phyloP scores from a whole-genome alignment of 2,329 filamentous ascomycete species.

The Botrytis hyacinthi region DNA sequence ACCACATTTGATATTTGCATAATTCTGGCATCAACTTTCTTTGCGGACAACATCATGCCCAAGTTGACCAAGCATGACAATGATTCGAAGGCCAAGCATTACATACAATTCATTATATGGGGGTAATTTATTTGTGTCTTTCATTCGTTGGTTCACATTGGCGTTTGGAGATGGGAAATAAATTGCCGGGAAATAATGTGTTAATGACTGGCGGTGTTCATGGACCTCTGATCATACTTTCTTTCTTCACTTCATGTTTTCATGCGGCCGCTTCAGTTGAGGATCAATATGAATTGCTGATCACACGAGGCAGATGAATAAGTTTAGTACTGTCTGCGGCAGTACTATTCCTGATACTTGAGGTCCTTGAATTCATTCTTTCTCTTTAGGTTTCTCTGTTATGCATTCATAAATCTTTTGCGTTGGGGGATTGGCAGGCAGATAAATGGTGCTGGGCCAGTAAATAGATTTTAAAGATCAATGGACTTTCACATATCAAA shows the following conservation, averaged over 20 bases:
- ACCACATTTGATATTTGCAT: not conserved
- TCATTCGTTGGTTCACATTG: conserved; percentile 18
- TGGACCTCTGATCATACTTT: not conserved
- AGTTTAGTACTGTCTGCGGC: not conserved
- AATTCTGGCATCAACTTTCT: not conserved
- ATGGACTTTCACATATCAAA: not conserved
- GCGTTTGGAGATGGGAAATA: conserved; percentile 19
- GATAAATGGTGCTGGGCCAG: not conserved
- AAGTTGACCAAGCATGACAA: not conserved
- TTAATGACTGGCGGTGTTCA: conserved; percentile 9
- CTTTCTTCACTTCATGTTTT: not conserved
- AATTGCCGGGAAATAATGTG: conserved; percentile 6
- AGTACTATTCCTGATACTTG: not conserved
- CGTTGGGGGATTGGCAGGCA: not conserved
- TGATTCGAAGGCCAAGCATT: not conserved
- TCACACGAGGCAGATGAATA: not conserved
- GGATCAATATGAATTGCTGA: not conserved
- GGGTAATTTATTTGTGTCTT: conserved; percentile 13
- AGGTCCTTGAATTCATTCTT: conserved; percentile 6
- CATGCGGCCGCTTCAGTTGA: not conserved
- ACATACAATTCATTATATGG: conserved; percentile 17
- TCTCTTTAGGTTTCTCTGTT: not conserved
- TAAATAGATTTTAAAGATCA: conserved; percentile 8
- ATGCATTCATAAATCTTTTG: not conserved
- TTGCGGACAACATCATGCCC: not conserved